Base-by-base conservation (phyloP, 2,329 filamentous ascomycete species). In the Phialophora tarda region DNA sequence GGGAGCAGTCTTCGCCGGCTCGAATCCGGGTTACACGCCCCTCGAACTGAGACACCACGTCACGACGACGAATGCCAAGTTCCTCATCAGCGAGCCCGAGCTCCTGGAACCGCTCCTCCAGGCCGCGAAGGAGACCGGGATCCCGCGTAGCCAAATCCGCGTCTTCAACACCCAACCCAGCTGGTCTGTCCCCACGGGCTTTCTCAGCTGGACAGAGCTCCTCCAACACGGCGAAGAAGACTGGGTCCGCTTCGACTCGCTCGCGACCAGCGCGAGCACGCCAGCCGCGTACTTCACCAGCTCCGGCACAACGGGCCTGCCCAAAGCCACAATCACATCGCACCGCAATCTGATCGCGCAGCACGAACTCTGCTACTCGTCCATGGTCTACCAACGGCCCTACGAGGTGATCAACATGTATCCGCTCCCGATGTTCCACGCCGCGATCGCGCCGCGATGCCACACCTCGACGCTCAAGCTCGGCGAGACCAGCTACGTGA, bases 231-330 rank as follows among this genome's bases (percentile, higher is more conserved):
- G 66, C n/a, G 66, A 68, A 24, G 72, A 77, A 4, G 78, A 82
- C 75, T 87, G 81, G 83, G 71, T 78, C 17, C 75, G 74, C 4
- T 83, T 82, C 72, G 73, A 81, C 68, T 77, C 78, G 66, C 76
- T 72, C 71, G 74, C 56, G 14, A 55, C 59, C 14, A 58, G 58
- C 65, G 80, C 78, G 69, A 78, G 74, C 68, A 87, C 81, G 3
- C 77, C 76, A 7, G 86, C 78, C 24, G 83, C 73, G 69, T 79
- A 78, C 69, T 75, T 79, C 5, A 86, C 86, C 67, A 86, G 82
- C 68, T 85, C 82, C 58, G 86, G 86, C 0, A 88, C 86, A 0
- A 88, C 86, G 0, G 85, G 85, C 0, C 74, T 88, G 1, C 86
- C 86, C 0, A 89, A 89, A 72, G 85, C 85, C 0, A 83, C 84